phyloP scores from a whole-genome alignment of 228 moss, liverwort and hornwort species.

The Sphagnum magellanicum region DNA sequence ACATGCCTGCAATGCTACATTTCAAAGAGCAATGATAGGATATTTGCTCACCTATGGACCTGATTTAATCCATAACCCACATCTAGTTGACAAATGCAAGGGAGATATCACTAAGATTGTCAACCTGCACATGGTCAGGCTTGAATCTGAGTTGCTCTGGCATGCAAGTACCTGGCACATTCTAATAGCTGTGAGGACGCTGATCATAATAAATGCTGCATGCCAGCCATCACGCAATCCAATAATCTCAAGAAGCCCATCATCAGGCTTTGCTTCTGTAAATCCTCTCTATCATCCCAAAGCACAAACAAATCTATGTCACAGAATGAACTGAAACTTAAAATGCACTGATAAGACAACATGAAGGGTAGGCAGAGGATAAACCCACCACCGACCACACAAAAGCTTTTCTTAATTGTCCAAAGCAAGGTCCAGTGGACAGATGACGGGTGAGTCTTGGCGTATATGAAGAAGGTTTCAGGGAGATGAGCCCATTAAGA shows the following conservation, averaged over 20 bases:
- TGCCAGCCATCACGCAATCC: conserved; percentile 97
- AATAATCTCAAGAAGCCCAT: conserved; percentile 83
- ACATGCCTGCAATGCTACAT: not conserved
- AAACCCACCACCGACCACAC: not conserved
- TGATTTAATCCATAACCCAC: not conserved
- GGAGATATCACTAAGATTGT: not conserved
- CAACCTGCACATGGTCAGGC: not conserved
- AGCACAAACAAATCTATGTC: too few relatives aligned
- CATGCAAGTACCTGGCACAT: conserved; percentile 63
- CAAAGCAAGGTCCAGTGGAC: too few relatives aligned
- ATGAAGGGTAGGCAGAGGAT: not conserved
- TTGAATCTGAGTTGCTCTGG: not conserved
- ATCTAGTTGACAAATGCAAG: not conserved
- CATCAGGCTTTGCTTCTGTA: conserved; percentile 55
- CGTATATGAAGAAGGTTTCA: not conserved
- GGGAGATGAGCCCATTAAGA: not conserved
- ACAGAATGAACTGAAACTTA: too few relatives aligned
- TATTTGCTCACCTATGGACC: not conserved
- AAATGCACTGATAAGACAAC: too few relatives aligned
- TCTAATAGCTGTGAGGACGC: conserved; percentile 65
- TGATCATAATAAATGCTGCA: conserved; percentile 74
- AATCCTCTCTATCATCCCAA: conserved; percentile 35
- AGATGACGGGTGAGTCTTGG: too few relatives aligned
- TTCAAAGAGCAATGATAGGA: not conserved
- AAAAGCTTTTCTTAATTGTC: not conserved